Evolutionary conservation across 352 stramenopile genomes (phyloP).

Genomic region (Phytophthora nicotianae): DNA sequence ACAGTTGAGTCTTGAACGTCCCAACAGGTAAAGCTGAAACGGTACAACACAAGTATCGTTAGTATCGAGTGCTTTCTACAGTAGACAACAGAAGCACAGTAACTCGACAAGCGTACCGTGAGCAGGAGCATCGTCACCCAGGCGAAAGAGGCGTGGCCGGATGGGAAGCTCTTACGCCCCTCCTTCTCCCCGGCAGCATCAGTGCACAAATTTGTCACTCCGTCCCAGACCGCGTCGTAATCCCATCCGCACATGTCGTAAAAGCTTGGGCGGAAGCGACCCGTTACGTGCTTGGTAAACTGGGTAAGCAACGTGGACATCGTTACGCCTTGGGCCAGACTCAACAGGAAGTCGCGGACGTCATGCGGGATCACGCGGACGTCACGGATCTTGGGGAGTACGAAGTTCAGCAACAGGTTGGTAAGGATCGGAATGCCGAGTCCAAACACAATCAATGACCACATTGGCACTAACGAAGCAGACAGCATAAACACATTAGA

Average conservation of each 20-base stretch:
- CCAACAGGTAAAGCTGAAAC: slow-evolving; percentile 68
- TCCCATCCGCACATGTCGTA: slow-evolving; percentile 88
- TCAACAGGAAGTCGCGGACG: slow-evolving; percentile 79
- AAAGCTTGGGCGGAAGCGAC: slow-evolving; percentile 81
- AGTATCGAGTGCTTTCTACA: neutral
- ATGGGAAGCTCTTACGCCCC: slow-evolving; percentile 81
- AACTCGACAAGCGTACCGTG: slow-evolving; percentile 43
- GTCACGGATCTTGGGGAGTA: slow-evolving; percentile 54
- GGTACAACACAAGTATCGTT: neutral
- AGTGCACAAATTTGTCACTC: slow-evolving; percentile 72
- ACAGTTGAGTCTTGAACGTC: slow-evolving; percentile 63
- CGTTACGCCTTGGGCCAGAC: slow-evolving; percentile 38
- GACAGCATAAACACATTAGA: slow-evolving; percentile 1
- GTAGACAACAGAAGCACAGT: neutral
- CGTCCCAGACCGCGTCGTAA: slow-evolving; percentile 71
- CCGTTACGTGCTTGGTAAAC: slow-evolving; percentile 82
- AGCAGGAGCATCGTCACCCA: slow-evolving; percentile 83
- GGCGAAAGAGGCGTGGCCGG: slow-evolving; percentile 76
- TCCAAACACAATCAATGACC: slow-evolving; percentile 41
- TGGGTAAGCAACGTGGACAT: slow-evolving; percentile 72
- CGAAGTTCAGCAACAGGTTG: slow-evolving; percentile 75
- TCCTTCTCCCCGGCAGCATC: slow-evolving; percentile 75
- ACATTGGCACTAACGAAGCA: slow-evolving; percentile 51
- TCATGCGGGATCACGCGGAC: slow-evolving; percentile 71
- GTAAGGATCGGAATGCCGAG: slow-evolving; percentile 46